These are phyloP conservation scores for Aureobasidium sp. DNA, from an alignment of 2,329 filamentous ascomycete species.

Conservation along the genomic window DNA sequence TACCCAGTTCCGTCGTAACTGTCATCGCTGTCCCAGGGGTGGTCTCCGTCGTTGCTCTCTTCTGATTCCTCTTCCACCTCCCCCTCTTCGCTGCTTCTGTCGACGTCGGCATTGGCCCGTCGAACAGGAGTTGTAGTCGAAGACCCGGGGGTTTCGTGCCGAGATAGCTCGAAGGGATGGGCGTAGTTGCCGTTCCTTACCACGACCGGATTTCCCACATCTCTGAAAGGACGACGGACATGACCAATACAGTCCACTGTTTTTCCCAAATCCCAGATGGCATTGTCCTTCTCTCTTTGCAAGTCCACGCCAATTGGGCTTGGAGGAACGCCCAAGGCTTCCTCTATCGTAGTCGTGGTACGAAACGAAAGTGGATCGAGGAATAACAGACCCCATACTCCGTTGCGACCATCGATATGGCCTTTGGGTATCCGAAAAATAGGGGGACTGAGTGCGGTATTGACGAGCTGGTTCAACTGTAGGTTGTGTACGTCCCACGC, in stretches of 20 bases:
- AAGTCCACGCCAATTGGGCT: not conserved
- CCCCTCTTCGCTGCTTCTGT: not conserved
- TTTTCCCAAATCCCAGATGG: conserved; percentile 26
- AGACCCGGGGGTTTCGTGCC: not conserved
- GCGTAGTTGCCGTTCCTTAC: conserved; percentile 2
- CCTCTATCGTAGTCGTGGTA: conserved; percentile 14
- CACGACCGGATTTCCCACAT: not conserved
- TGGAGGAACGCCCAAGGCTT: conserved; percentile 2
- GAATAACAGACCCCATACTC: conserved; percentile 31
- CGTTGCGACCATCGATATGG: conserved; percentile 24
- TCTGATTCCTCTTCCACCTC: not conserved
- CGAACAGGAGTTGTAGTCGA: not conserved
- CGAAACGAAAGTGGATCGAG: conserved; percentile 30
- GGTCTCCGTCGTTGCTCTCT: conserved; percentile 11
- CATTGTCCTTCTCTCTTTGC: not conserved
- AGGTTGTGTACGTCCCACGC: conserved; percentile 38
- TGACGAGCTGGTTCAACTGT: conserved; percentile 1
- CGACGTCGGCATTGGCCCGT: not conserved
- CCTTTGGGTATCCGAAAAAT: not conserved
- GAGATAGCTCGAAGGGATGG: not conserved
- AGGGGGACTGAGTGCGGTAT: not conserved
- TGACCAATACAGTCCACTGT: conserved; percentile 15
- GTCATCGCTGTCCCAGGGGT: conserved; percentile 4
- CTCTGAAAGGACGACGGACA: not conserved
- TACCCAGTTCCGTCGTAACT: not conserved